Percentiles rank a stretch among this genome's conserved stretches.
These are phyloP conservation scores for Apiosordaria backusii DNA, from an alignment of 495 filamentous ascomycete species.

Conservation along the genomic window DNA sequence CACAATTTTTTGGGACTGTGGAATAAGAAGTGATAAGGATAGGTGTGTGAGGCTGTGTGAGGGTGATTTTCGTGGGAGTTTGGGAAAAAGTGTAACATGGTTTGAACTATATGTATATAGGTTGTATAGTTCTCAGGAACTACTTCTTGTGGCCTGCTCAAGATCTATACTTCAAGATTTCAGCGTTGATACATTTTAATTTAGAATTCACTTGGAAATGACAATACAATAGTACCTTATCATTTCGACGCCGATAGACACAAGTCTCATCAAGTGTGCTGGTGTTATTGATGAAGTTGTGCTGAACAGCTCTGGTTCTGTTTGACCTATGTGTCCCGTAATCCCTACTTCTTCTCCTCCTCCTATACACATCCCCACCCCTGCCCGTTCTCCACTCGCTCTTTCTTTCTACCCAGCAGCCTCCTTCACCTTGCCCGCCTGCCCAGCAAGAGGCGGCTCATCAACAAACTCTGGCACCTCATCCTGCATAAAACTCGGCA, in stretches of 20 bases:
- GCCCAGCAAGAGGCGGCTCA: constrained; percentile 58
- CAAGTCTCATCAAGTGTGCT: too few relatives aligned
- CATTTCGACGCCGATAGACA: too few relatives aligned
- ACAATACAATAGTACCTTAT: too few relatives aligned
- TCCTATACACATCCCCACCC: not conserved
- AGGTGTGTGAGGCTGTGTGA: not conserved
- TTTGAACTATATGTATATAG: not conserved
- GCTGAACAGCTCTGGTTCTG: not conserved
- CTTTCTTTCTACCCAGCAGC: constrained; percentile 49
- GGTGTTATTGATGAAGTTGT: not conserved
- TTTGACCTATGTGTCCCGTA: not conserved
- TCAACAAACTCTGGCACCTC: constrained; percentile 84
- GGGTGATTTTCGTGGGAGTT: not conserved
- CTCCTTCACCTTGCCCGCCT: constrained; percentile 70
- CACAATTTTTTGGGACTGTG: constrained; percentile 67
- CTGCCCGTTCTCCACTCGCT: not conserved
- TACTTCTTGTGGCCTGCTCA: not conserved
- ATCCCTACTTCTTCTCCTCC: not conserved
- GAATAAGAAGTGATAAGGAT: constrained; percentile 31
- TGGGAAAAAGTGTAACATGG: not conserved
- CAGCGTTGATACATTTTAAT: not conserved
- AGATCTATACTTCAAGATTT: not conserved
- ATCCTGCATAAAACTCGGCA: constrained; percentile 87
- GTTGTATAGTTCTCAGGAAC: not conserved
- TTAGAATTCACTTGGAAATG: not conserved